Evolutionary conservation across 1,284 basidiomycete species (phyloP).

Genomic region (Rhodofomes roseus): DNA sequence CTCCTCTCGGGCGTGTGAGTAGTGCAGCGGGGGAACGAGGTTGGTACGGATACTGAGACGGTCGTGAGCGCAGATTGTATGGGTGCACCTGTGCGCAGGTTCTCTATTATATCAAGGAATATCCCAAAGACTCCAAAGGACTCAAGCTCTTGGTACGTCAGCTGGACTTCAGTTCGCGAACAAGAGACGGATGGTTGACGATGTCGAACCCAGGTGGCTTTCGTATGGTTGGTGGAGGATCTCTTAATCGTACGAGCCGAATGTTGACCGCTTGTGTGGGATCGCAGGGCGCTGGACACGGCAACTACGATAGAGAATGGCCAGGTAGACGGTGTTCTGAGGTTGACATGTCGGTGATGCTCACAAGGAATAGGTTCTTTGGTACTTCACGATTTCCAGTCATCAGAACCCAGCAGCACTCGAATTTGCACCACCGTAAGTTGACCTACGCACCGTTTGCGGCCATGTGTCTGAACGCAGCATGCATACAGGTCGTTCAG

Average conservation of each 20-base stretch:
- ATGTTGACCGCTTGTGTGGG: not conserved
- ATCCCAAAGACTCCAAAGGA: not conserved
- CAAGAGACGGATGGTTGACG: not conserved
- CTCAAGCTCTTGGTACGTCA: not conserved
- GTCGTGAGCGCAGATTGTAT: not conserved
- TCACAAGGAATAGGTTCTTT: not conserved
- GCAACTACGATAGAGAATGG: not conserved
- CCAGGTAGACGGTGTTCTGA: not conserved
- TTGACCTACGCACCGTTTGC: not conserved
- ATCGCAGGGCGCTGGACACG: not conserved
- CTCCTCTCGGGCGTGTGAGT: not conserved
- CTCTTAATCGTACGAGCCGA: not conserved
- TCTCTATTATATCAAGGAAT: not conserved
- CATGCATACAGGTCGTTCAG: not conserved
- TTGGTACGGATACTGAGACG: not conserved
- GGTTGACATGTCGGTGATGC: not conserved
- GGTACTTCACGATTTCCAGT: not conserved
- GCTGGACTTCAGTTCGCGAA: not conserved
- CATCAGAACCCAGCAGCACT: not conserved
- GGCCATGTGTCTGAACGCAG: not conserved
- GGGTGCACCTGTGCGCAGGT: conserved; percentile 1
- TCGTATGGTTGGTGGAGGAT: not conserved
- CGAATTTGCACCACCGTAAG: not conserved
- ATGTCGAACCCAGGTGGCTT: not conserved
- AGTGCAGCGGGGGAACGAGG: not conserved